phyloP scores from a whole-genome alignment of 352 stramenopile species.

The Phytophthora parvispora region DNA sequence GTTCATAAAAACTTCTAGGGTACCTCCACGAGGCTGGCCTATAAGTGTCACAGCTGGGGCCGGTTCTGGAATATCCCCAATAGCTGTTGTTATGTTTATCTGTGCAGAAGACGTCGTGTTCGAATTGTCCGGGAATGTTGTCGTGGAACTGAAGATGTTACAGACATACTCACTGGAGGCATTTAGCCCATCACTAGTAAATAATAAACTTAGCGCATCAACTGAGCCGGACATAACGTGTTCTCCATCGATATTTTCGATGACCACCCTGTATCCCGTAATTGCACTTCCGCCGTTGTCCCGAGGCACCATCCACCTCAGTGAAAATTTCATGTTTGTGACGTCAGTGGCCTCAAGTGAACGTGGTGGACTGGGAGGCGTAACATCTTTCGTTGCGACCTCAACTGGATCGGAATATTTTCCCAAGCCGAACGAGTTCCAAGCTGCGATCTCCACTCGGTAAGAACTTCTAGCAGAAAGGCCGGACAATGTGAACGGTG shows the following conservation, averaged over 20 bases:
- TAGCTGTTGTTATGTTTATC: conserved; percentile 28
- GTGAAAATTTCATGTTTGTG: conserved; percentile 24
- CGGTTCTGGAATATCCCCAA: conserved; percentile 21
- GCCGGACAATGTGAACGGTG: conserved; percentile 49
- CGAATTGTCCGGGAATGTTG: conserved; percentile 22
- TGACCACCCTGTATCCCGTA: conserved; percentile 20
- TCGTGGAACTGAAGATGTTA: conserved; percentile 30
- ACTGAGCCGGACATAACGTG: not conserved
- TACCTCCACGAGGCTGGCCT: conserved; percentile 33
- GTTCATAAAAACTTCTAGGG: conserved; percentile 46
- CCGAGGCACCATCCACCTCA: conserved; percentile 50
- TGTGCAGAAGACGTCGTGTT: conserved; percentile 20
- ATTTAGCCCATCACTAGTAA: conserved; percentile 32
- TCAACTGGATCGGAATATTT: conserved; percentile 33
- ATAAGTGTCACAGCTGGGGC: conserved; percentile 26
- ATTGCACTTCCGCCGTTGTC: conserved; percentile 52
- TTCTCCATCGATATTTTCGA: conserved; percentile 4
- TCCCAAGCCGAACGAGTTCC: conserved; percentile 58
- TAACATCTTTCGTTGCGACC: conserved; percentile 40
- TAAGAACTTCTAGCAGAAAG: conserved; percentile 46
- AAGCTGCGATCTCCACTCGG: conserved; percentile 50
- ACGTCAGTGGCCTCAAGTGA: conserved; percentile 7
- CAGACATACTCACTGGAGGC: conserved; percentile 52
- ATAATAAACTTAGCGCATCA: not conserved
- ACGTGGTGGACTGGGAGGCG: conserved; percentile 36